Evolutionary conservation across 2,329 filamentous ascomycete genomes (phyloP), one percentile per base, ranked within the genome.

Genomic region (Aspergillus ochraceus): DNA sequence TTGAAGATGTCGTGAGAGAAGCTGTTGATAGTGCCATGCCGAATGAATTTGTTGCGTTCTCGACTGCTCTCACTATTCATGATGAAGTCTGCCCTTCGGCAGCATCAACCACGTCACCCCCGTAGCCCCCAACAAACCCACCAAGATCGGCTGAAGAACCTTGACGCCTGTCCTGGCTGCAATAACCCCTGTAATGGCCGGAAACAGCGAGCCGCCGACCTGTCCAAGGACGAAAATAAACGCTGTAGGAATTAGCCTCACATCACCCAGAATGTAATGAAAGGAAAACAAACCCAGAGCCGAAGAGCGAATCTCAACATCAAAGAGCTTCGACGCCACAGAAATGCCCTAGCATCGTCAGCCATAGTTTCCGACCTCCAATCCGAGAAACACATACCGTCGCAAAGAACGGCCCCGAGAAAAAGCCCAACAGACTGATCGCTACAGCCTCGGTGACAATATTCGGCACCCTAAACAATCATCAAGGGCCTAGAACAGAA

Each of bases 211-310:
- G 0, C 83, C 84, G 1, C 84, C 84, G 4, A 83, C 77, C 65
- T 86, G 84, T 0, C 83, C 83, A 20, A 85, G 75, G 0, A 86
- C 81, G 59, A 87, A 87, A 2, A 86, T 77, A n/a, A 86, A 80
- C 0, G 66, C 65, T 69, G 4, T 11, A 19, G 11, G 11, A 6
- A 42, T 49, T 36, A 56, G 32, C 32, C 10, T 52, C 17, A 6
- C 46, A 9, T 26, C 10, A 17, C 5, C 11, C 11, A 12, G 12
- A 6, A 3, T 19, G 8, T 9, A 1, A 11, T 26, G 17, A 3
- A 12, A 32, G 6, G 22, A 14, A 8, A 2, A 59, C 60, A 49
- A 60, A 67, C 81, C 80, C 30, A 85, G 70, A 4, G 81, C 81
- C 2, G 82, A 79, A 2, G 81, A 72, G 20, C 80, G 78, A 2